phyloP scores from a whole-genome alignment of 73 alveolate species.

The Halteria grandinella region DNA sequence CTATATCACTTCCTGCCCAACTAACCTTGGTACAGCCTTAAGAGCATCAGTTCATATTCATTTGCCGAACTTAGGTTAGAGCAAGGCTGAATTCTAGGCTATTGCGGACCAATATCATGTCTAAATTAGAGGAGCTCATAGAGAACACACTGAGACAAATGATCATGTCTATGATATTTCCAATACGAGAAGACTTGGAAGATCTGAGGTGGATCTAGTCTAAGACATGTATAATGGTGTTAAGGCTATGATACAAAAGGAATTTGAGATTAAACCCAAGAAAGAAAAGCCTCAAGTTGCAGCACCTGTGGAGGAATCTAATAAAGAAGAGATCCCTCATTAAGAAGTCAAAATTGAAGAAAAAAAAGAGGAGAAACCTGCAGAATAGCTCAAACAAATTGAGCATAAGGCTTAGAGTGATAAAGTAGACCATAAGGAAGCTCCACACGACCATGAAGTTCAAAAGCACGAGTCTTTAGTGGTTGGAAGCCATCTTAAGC shows the following conservation, averaged over 20 bases:
- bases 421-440: constrained; percentile 33
- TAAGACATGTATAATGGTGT: constrained; percentile 62
- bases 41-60: constrained; percentile 53
- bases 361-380: too few relatives aligned
- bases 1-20: constrained; percentile 57
- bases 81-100: background rate
- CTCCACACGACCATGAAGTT: too few relatives aligned
- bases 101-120: constrained; percentile 47
- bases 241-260: constrained; percentile 46
- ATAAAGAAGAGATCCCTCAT: too few relatives aligned
- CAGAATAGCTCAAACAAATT: too few relatives aligned
- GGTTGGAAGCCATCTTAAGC: background rate
- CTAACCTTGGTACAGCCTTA: constrained; percentile 58
- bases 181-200: constrained; percentile 58
- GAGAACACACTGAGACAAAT: constrained; percentile 58
- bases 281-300: too few relatives aligned
- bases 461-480: too few relatives aligned
- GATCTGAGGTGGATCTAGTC: constrained; percentile 57
- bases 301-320: too few relatives aligned
- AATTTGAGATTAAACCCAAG: constrained; percentile 10
- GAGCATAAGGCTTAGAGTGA: too few relatives aligned
- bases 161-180: constrained; percentile 55
- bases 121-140: constrained; percentile 59
- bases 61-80: constrained; percentile 17
- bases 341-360: too few relatives aligned